Conservation (phyloP, 768 basidiomycete species). For the Russula sp. region DNA sequence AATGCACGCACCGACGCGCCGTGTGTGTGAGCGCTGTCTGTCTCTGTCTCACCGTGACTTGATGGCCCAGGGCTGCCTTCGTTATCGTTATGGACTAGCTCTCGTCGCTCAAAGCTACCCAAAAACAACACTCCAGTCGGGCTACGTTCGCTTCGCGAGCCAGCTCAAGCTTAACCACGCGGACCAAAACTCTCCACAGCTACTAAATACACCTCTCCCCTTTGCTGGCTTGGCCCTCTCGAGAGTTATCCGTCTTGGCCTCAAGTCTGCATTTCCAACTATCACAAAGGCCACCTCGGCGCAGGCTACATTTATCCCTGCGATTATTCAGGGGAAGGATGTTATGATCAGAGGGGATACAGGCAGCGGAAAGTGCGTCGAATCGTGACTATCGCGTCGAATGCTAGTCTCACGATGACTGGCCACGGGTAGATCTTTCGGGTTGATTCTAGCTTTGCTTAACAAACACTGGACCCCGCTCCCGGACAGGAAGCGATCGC, state of each 20-base stretch:
- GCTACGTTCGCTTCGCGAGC: neutral
- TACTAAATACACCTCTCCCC: constrained; percentile 12
- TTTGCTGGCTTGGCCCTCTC: constrained; percentile 52
- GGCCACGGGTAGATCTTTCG: constrained; percentile 52
- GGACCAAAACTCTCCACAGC: neutral
- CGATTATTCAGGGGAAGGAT: constrained; percentile 48
- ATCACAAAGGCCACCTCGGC: constrained; percentile 50
- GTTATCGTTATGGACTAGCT: neutral
- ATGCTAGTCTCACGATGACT: neutral
- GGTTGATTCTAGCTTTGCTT: constrained; percentile 56
- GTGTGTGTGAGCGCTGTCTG: neutral
- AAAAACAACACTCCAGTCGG: neutral
- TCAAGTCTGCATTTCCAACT: constrained; percentile 54
- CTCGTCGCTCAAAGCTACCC: neutral
- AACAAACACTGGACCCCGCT: constrained; percentile 39
- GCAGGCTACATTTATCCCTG: constrained; percentile 56
- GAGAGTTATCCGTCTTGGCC: constrained; percentile 39
- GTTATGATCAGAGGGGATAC: constrained; percentile 62
- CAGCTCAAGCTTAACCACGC: neutral
- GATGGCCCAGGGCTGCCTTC: neutral
- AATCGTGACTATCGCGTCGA: neutral
- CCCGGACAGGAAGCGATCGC: neutral
- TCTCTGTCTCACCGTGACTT: neutral
- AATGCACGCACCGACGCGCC: neutral
- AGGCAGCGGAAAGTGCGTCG: constrained; percentile 72